Evolutionary conservation across 2,329 filamentous ascomycete genomes (phyloP), one percentile per base, ranked within the genome.

Genomic region (Colletotrichum incanum): DNA sequence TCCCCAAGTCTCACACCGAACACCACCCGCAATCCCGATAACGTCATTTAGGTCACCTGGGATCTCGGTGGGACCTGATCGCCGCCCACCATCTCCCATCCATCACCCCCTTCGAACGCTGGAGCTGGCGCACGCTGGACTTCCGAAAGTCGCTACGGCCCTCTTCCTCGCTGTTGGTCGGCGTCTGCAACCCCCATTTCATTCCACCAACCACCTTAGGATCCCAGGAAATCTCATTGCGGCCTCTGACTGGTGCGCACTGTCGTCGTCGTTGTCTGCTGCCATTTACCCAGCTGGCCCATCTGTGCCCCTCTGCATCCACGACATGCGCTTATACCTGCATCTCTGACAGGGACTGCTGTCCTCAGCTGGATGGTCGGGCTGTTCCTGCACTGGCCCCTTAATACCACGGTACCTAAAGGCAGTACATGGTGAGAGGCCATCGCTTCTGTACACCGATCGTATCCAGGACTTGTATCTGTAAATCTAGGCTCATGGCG

Each of bases 11-110:
- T 72, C 47, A 72, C 65, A 64, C 70, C 65, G 70, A 67, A 54
- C 65, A 72, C 65, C 65, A 72, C 69, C 70, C 65, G 65, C 65
- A 65, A 60, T 72, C 65, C 65, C 70, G 70, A 72, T 69, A 72
- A 72, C 70, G 65, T 72, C 70, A 72, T 72, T 61, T 28, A 63
- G 65, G 70, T 72, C 70, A 72, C 70, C 59, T 72, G 70, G 65
- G 70, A 69, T 72, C 69, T 72, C 45, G 45, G 65, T 59, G 69
- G 69, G 69, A 72, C 65, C 69, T 72, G 65, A 72, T 72, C 69
- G 69, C 69, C 65, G 65, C 65, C 69, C 65, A 68, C 65, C 65
- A 54, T 20, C 31, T 8, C 60, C 49, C 31, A 34, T 47, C 59
- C 45, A 37, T 64, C 37, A 16, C n/a, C 39, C 23, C 52, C 20